These are phyloP conservation scores for Ceratocystis diversiconidia DNA, from an alignment of 2,329 filamentous ascomycete species.

Conservation along the genomic window DNA sequence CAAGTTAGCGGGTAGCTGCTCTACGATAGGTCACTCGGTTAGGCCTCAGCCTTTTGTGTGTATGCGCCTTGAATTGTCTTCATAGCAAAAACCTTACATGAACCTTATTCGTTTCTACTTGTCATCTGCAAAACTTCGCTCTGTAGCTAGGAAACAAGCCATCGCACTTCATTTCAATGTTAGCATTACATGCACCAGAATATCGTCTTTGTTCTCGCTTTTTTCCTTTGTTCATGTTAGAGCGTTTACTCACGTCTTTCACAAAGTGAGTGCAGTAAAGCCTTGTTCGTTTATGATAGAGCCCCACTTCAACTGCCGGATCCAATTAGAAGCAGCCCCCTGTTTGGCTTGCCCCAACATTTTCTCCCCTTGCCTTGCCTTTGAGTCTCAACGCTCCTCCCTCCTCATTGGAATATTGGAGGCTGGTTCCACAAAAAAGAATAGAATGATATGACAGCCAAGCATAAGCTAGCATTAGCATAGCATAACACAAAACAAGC, in stretches of 20 bases:
- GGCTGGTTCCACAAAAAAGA: background rate
- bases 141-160: too few relatives aligned
- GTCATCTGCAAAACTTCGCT: too few relatives aligned
- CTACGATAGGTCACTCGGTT: background rate
- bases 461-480: constrained; percentile 5
- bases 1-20: background rate
- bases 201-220: background rate
- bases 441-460: background rate
- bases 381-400: background rate
- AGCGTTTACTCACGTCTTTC: background rate
- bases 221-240: background rate
- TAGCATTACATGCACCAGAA: too few relatives aligned
- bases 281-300: background rate
- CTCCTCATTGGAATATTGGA: background rate
- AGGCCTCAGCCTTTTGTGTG: background rate
- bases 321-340: background rate
- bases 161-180: too few relatives aligned
- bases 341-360: constrained; percentile 10
- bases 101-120: too few relatives aligned
- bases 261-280: background rate
- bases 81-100: too few relatives aligned
- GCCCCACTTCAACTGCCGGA: constrained; percentile 3
- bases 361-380: background rate
- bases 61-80: too few relatives aligned
- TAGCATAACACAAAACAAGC: constrained; percentile 3